Base-by-base conservation (phyloP, 306 rosid species). In the Alnus glutinosa region DNA sequence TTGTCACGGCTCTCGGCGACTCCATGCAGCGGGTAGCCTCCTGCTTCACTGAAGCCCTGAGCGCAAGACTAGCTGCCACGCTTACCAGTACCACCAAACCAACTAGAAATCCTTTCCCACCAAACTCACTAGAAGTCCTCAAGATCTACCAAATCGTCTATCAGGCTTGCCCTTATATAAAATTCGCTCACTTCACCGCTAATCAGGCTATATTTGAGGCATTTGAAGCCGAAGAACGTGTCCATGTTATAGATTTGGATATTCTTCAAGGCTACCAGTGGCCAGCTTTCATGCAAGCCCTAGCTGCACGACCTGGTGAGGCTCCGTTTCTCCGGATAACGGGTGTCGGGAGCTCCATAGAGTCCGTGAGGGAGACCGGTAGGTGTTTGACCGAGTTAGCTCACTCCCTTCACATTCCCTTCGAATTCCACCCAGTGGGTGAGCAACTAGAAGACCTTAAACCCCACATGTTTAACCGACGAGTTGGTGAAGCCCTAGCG, bases 271-370 rank as follows among this genome's bases (percentile, higher is more conserved):
- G 98, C 9, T 94, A 94, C 30, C 98, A 94, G 36, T 92, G 97
- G 97, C 98, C 95, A 0, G 95, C 98, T 3, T 92, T 92, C 84
- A 94, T 89, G 97, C 97, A 94, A 71, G 98, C 98, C 78, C 55
- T 94, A 0, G 93, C 97, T 0, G 98, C 98, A 2, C 85, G 95
- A 1, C 86, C 92, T 0, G 68, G 83, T 0, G 91, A 93, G 0
- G 88, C 97, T 0, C 97, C 97, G 0, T 92, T 90, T 30, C 94
- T 94, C 8, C 78, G 93, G 0, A 94, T 94, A 16, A 94, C 98
- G 0, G 95, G 97, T 0, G 90, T 92, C 0, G 97, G 93, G 10
- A 79, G 88, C 0, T 75, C 68, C 67, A 13, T 85, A 0, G 97
- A 92, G 6, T 16, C 88, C 0, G 97, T 91, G 5, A 80, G 75